Base-by-base conservation (phyloP, 2,329 filamentous ascomycete species). In the Scedosporium boydii region DNA sequence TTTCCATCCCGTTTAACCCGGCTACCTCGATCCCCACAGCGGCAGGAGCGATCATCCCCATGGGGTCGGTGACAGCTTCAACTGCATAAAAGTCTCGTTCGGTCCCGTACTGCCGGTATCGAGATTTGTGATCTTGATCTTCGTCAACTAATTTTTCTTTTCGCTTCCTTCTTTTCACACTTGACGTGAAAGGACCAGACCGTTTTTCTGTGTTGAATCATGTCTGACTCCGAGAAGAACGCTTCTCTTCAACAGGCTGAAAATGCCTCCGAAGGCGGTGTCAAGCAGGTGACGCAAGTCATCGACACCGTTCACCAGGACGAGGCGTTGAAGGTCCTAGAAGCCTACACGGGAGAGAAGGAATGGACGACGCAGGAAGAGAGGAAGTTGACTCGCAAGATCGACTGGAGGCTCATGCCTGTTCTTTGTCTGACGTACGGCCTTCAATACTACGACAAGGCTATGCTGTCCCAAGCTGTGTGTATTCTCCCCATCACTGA, bases 241-340 rank as follows among this genome's bases (percentile, higher is more conserved):
- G 65, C 66, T 10, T 60, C 62, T n/a, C 61, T 62, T 38, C 48
- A 58, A 34, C 65, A 66, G 21, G 18, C 61, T 34, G 63, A 65
- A 38, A 58, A 55, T 7, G 53, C 34, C 21, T 62, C 63, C 18
- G 60, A 62, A 5, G 16, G 18, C 6, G 34, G 12, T 29, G 42
- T 29, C 18, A 59, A 44, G 29, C 62, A 63, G 58, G 53, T 53
- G 6, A 34, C 26, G 27, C 29, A 48, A 6, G 18, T 58, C 42
- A 63, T 73, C 59, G 71, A 75, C 63, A 76, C 73, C 5, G 58
- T 74, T 14, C 72, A 75, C 64, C 68, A 70, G 48, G 75, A 77
- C 63, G 73, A 76, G 63, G 76, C 75, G 21, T 63, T 77, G 55
- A 74, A 73, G 60, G 73, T 80, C 7, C 66, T 80, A 14, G 71